These are phyloP conservation scores for Zopfia rhizophila DNA, from an alignment of 2,329 filamentous ascomycete species.

Conservation along the genomic window DNA sequence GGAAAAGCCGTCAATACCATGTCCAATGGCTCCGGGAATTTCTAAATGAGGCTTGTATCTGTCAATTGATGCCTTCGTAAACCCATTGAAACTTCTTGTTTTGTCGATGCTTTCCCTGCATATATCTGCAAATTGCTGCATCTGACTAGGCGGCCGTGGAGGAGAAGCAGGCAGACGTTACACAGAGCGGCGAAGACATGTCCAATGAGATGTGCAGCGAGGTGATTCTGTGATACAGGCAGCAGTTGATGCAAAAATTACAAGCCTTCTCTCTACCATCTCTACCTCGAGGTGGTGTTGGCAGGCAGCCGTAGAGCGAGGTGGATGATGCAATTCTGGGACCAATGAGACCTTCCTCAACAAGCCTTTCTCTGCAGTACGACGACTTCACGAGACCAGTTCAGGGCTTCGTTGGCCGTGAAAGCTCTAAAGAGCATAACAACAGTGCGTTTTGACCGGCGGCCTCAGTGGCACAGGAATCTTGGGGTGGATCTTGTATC, in stretches of 20 bases:
- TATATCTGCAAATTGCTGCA: no score
- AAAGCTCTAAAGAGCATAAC: background rate
- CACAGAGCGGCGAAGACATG: conserved; percentile 14
- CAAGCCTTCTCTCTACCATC: conserved; percentile 2
- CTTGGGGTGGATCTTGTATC: conserved; percentile 28
- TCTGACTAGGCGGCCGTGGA: conserved; percentile 12
- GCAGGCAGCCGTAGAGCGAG: conserved; percentile 1
- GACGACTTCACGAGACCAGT: background rate
- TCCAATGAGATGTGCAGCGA: conserved; percentile 19
- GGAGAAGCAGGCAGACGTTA: conserved; percentile 2
- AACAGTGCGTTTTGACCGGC: conserved; percentile 31
- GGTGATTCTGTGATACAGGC: conserved; percentile 15
- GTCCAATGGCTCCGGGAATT: no score
- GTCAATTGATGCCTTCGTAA: no score
- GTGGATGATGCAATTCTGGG: conserved; percentile 14
- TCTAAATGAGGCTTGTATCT: no score
- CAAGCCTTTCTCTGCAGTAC: conserved; percentile 9
- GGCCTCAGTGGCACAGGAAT: conserved; percentile 28
- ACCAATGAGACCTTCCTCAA: conserved; percentile 13
- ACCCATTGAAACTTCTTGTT: no score
- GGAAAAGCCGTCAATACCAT: no score
- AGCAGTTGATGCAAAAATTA: conserved; percentile 16
- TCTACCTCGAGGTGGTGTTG: background rate
- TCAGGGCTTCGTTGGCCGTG: no score
- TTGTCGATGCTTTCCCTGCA: no score